Percentiles rank a stretch among this genome's conserved stretches.
phyloP scores from a whole-genome alignment of 2,329 filamentous ascomycete species.

The Colletotrichum tofieldiae region DNA sequence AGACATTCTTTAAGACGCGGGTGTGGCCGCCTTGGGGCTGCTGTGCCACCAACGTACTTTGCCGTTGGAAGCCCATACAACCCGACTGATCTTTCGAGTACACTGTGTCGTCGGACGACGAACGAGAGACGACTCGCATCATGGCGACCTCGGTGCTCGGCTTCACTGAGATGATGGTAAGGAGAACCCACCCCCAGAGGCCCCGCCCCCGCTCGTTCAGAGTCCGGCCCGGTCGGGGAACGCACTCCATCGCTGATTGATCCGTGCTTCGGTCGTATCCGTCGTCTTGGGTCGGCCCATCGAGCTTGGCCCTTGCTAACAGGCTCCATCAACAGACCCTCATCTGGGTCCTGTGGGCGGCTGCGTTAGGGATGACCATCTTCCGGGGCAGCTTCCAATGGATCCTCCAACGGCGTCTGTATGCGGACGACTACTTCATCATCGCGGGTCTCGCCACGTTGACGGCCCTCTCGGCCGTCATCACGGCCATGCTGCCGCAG shows the following conservation, averaged over 20 bases:
- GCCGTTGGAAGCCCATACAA: neutral
- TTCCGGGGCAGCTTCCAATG: slow-evolving; percentile 34
- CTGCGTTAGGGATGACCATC: slow-evolving; percentile 20
- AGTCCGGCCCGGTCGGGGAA: slow-evolving; percentile 9
- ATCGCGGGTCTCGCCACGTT: slow-evolving; percentile 25
- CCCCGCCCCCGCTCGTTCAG: neutral
- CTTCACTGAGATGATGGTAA: slow-evolving; percentile 33
- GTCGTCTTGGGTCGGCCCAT: neutral
- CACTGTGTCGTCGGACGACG: neutral
- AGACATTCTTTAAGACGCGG: neutral
- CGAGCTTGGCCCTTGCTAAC: neutral
- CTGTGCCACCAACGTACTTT: neutral
- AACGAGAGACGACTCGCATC: neutral
- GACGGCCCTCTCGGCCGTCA: slow-evolving; percentile 18
- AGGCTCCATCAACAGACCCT: slow-evolving; percentile 7
- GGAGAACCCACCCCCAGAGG: neutral
- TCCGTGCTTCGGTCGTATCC: neutral
- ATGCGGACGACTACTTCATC: slow-evolving; percentile 29
- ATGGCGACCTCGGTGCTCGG: slow-evolving; percentile 20
- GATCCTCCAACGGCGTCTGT: slow-evolving; percentile 32
- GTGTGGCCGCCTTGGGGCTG: neutral
- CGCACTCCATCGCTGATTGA: neutral
- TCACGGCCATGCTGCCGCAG: slow-evolving; percentile 29
- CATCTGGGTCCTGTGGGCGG: slow-evolving; percentile 29
- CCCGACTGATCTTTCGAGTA: neutral